Base-by-base conservation (phyloP, 345 rosid genomes). In the Syzygium aqueum region DNA sequence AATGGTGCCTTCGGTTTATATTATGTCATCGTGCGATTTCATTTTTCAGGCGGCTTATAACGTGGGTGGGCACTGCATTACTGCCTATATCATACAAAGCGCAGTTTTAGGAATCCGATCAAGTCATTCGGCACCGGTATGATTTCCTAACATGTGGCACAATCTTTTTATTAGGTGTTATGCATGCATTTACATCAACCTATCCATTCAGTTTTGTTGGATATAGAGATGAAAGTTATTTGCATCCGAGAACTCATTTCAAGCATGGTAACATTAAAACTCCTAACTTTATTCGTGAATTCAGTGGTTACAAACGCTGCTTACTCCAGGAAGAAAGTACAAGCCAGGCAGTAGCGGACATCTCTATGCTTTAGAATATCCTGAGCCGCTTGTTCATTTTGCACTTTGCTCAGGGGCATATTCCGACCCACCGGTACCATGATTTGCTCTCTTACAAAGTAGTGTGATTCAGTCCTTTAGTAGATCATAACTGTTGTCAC, bases 341-440 rank as follows among this genome's bases (percentile, higher is more conserved):
- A 95, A 92, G 92, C 85, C 87, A 3, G 92, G 94, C 85, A 93
- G 88, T 89, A 85, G 65, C 13, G 89, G 91, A 84, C 99, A 96
- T 90, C 87, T 84, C 50, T 96, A 94, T 87, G 96, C 98, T 12
- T 89, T 96, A 84, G 98, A 96, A 49, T 96, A 94, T 87, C 94
- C 96, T 3, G 98, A 96, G 89, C 96, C 96, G 3, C 95, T 95
- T 61, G 97, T 95, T 88, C 98, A 95, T 90, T 96, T 96, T 89
- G 95, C 96, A 16, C 95, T 96, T 8, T 94, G 95, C 89, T 94
- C 94, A 10, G 99, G 98, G 40, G 89, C 96, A 30, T 92, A 91
- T 88, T 94, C 96, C 23, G 99, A 95, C 88, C 98, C 98, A 12
- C 90, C 84, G 93, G 98, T 95, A 94, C 56, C 43, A 84, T 51